Evolutionary conservation across 371 early-diverging fungal genomes (phyloP).

Genomic region (Batkoa obscura): DNA sequence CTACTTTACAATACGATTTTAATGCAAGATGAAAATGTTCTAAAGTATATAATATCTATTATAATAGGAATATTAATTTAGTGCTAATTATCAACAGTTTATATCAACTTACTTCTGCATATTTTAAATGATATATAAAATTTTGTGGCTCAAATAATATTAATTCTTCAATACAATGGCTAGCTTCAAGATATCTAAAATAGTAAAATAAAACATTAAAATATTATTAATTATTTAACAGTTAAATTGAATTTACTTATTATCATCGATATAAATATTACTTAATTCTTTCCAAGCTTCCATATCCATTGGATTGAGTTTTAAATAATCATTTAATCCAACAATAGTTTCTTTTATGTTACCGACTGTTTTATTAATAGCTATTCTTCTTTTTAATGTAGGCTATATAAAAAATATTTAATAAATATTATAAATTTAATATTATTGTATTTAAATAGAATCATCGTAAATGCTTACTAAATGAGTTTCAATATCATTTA

Average conservation of each 20-base stretch:
- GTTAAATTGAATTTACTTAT: constrained; percentile 23
- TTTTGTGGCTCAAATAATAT: constrained; percentile 61
- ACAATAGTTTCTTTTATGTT: constrained; percentile 46
- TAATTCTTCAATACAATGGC: constrained; percentile 78
- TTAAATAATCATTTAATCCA: constrained; percentile 49
- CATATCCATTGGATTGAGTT: constrained; percentile 58
- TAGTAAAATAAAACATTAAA: constrained; percentile 22
- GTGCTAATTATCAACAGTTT: no score
- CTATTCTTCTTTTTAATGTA: constrained; percentile 48
- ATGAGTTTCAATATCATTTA: constrained; percentile 44
- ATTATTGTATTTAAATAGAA: no score
- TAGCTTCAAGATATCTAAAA: constrained; percentile 26
- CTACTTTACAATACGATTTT: constrained; percentile 32
- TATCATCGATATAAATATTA: constrained; percentile 39
- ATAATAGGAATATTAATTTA: background rate
- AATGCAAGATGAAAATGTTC: constrained; percentile 36
- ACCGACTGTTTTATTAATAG: constrained; percentile 40
- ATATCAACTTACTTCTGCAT: constrained; percentile 33
- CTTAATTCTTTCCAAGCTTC: constrained; percentile 79
- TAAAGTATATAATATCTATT: constrained; percentile 38
- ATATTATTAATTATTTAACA: background rate
- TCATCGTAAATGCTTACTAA: constrained; percentile 16
- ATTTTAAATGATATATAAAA: constrained; percentile 66
- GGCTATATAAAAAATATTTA: constrained; percentile 14
- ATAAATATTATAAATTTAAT: background rate